A percentile compares a stretch with the other conserved stretches of the same genome.
These are phyloP conservation scores for Sporothrix sp. DNA, from an alignment of 2,329 filamentous ascomycete species.

Conservation along the genomic window DNA sequence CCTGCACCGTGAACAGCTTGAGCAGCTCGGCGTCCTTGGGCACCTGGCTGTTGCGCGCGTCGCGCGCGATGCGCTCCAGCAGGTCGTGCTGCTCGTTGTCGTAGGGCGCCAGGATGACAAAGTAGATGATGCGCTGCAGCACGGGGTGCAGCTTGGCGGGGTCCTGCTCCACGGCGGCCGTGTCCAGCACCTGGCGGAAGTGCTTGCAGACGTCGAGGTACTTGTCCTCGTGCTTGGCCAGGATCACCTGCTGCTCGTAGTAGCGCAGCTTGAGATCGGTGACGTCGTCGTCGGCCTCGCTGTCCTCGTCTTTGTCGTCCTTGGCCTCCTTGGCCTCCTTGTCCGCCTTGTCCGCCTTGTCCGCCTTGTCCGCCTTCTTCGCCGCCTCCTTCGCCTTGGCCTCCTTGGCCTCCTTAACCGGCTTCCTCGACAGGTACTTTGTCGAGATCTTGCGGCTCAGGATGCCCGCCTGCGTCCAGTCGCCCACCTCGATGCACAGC, in stretches of 20 bases:
- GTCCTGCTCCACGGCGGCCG: slow-evolving; percentile 88
- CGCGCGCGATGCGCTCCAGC: slow-evolving; percentile 81
- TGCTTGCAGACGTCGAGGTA: slow-evolving; percentile 98
- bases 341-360: slow-evolving; percentile 73
- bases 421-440: slow-evolving; percentile 78
- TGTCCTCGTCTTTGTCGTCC: slow-evolving; percentile 65
- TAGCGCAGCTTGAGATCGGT: slow-evolving; percentile 92
- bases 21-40: slow-evolving; percentile 74
- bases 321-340: slow-evolving; percentile 83
- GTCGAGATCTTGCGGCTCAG: slow-evolving; percentile 96
- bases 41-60: slow-evolving; percentile 70
- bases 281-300: slow-evolving; percentile 73
- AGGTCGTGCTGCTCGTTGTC: slow-evolving; percentile 98
- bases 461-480: slow-evolving; percentile 94
- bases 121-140: slow-evolving; percentile 93
- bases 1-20: slow-evolving; percentile 88
- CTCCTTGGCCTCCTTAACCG: slow-evolving; percentile 62
- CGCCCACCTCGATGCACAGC: slow-evolving; percentile 87
- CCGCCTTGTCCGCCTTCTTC: slow-evolving; percentile 79
- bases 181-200: slow-evolving; percentile 93
- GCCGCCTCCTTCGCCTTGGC: slow-evolving; percentile 77
- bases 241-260: slow-evolving; percentile 92
- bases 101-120: slow-evolving; percentile 89
- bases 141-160: slow-evolving; percentile 75
- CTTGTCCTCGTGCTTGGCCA: slow-evolving; percentile 95